These are phyloP conservation scores for Coix lacrymajobi DNA, from an alignment of 176 grass and related monocot species.

Conservation along the genomic window DNA sequence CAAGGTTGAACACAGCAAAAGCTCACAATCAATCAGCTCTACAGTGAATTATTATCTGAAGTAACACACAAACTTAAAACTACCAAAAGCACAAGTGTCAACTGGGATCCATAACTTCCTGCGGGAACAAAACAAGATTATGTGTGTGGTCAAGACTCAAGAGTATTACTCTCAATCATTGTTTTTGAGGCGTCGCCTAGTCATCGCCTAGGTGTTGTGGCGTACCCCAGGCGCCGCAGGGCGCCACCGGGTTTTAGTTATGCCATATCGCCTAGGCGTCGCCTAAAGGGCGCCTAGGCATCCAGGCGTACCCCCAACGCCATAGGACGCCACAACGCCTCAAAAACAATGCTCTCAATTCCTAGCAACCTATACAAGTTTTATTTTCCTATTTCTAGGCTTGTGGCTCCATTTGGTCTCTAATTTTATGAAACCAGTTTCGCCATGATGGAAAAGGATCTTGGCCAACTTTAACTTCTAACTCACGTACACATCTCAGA, in stretches of 20 bases:
- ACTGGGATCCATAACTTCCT: background rate
- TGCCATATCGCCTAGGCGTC: too few species aligned
- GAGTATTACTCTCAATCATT: background rate
- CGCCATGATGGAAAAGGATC: background rate
- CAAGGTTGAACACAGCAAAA: background rate
- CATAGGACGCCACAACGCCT: too few species aligned
- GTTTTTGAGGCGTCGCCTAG: too few species aligned
- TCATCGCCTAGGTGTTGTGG: too few species aligned
- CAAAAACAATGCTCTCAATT: too few species aligned
- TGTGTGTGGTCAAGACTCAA: background rate
- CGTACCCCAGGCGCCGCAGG: too few species aligned
- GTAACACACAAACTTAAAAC: background rate
- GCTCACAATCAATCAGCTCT: background rate
- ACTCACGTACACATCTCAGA: background rate
- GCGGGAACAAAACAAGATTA: background rate
- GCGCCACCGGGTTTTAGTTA: too few species aligned
- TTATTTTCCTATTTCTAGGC: background rate
- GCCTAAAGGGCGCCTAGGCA: too few species aligned
- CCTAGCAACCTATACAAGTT: background rate
- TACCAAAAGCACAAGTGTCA: background rate
- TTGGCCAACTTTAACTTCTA: background rate
- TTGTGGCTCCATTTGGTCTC: background rate
- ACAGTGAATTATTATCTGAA: background rate
- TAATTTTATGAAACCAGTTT: background rate
- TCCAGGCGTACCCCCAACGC: too few species aligned